Percentiles rank a stretch among this genome's conserved stretches.
These are phyloP conservation scores for Clohesyomyces aquaticus DNA, from an alignment of 495 filamentous ascomycete genomes.

Conservation along the genomic window DNA sequence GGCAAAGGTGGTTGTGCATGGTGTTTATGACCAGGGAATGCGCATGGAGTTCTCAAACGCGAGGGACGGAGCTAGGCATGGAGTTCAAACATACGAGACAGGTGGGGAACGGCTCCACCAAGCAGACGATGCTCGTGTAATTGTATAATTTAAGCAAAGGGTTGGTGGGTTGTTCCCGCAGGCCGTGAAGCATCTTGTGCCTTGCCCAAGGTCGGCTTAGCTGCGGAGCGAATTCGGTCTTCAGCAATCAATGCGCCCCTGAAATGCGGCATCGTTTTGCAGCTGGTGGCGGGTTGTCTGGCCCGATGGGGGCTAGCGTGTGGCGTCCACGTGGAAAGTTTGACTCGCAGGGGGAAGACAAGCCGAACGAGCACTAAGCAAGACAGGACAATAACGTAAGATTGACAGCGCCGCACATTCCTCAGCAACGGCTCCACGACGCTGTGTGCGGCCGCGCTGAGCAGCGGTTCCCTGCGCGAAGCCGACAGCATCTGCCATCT, in stretches of 20 bases:
- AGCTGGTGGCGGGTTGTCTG: background rate
- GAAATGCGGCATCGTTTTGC: too few relatives aligned
- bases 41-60: background rate
- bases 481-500: too few relatives aligned
- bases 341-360: background rate
- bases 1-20: too few relatives aligned
- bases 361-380: background rate
- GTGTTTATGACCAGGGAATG: background rate
- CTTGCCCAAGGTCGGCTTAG: background rate
- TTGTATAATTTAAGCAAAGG: too few relatives aligned
- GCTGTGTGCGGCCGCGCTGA: background rate
- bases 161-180: too few relatives aligned
- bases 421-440: too few relatives aligned
- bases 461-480: too few relatives aligned
- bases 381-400: too few relatives aligned
- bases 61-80: background rate
- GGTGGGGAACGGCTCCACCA: too few relatives aligned
- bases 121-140: too few relatives aligned
- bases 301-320: background rate
- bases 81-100: too few relatives aligned
- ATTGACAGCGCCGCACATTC: too few relatives aligned
- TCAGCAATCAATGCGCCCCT: conserved; percentile 1
- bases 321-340: conserved; percentile 1
- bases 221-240: background rate
- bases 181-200: background rate